Conservation (phyloP, 306 rosid species). For the Elaeagnus macrophylla region DNA sequence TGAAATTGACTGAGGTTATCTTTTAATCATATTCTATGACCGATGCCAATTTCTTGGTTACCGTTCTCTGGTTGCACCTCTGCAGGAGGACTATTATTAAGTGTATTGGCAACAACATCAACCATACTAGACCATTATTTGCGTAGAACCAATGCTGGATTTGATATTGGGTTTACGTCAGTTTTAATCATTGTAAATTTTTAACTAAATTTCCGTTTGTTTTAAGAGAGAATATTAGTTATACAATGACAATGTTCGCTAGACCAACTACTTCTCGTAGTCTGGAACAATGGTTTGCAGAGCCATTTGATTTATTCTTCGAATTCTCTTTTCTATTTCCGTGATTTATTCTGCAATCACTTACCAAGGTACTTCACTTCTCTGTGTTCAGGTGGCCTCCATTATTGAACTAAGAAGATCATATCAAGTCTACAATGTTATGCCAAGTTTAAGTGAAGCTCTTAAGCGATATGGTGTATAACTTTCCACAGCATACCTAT, state of each 20-base stretch:
- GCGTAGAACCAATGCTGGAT: conserved; percentile 74
- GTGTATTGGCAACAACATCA: conserved; percentile 85
- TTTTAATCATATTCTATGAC: conserved; percentile 12
- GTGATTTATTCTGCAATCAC: too few species aligned
- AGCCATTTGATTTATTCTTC: conserved; percentile 15
- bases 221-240: too few species aligned
- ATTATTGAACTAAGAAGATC: conserved; percentile 95
- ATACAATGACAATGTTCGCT: too few species aligned
- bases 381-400: conserved; percentile 75
- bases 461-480: conserved; percentile 79
- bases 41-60: conserved; percentile 5
- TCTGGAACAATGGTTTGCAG: conserved; percentile 6
- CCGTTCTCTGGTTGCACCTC: conserved; percentile 15
- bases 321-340: conserved; percentile 6
- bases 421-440: conserved; percentile 92
- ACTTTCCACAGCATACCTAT: conserved; percentile 9
- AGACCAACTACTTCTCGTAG: too few species aligned
- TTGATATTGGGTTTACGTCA: conserved; percentile 93
- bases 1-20: not conserved
- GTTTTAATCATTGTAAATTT: conserved; percentile 84
- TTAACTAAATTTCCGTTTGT: not conserved
- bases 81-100: conserved; percentile 80
- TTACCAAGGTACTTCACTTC: conserved; percentile 8
- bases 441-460: conserved; percentile 93
- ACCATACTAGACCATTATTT: conserved; percentile 83